Base-by-base conservation (phyloP, 176 grass and related monocot species). In the Eremochloa ophiuroides region DNA sequence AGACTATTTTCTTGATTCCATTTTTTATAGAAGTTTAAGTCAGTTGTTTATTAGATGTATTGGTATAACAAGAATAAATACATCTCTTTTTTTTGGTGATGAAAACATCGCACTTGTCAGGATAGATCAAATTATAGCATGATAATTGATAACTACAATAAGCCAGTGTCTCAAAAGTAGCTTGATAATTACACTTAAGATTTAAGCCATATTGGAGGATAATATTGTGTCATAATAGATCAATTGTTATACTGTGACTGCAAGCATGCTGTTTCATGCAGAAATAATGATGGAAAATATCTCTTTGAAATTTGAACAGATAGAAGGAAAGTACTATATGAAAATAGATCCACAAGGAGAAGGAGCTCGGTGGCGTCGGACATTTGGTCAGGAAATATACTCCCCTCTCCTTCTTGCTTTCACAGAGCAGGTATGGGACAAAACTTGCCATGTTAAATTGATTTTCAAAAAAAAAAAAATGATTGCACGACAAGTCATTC, bases 301-400 rank as follows among this genome's bases (percentile, higher is more conserved):
- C 78, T 51, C 71, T 74, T 64, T 85, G 44, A 62, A 31, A 33
- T 26, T 79, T 85, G 58, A 2, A 47, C 77, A 98, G 92, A 91
- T 93, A 66, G 61, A 85, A 82, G 95, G 95, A 87, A 98, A 98
- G 51, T 98, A 93, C 71, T 98, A 98, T 91, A 39, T 90, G 23
- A 94, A 76, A 94, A 81, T 94, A 82, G 95, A 98, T 84, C 90
- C 92, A 62, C 26, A 87, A 76, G 92, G 95, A 50, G 92, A 93
- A 67, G 95, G 95, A 58, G 81, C 92, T 69, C 94, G 76, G 82
- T 98, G 95, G 95, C 90, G 92, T 23, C 90, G 90, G 42, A 91
- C 86, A 66, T 94, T 94, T 91, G 92, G 92, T 62, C 95, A 98
- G 81, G 95, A 98, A 87, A 89, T 98, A 35, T 98, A 98, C 86